phyloP scores from a whole-genome alignment of 1,284 basidiomycete species.

The Takashimella koratensis region DNA sequence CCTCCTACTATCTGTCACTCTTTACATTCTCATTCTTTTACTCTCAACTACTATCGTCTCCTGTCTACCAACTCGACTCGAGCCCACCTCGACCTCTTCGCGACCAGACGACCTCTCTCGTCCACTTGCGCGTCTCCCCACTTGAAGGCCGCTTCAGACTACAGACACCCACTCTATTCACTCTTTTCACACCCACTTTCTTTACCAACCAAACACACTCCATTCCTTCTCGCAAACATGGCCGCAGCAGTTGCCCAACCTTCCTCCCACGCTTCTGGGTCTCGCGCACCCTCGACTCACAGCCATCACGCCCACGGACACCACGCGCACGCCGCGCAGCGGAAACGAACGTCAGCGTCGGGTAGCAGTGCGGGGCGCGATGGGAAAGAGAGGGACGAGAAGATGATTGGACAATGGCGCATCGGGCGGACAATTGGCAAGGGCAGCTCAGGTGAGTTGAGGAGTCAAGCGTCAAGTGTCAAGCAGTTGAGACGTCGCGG shows the following conservation, averaged over 20 bases:
- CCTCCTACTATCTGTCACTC: background rate
- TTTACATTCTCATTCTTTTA: background rate
- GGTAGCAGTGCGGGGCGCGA: conserved; percentile 13
- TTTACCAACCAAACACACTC: no score
- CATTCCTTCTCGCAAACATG: background rate
- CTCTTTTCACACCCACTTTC: no score
- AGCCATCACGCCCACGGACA: background rate
- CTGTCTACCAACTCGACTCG: background rate
- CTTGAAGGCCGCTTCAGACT: no score
- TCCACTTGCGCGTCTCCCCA: no score
- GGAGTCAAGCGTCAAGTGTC: background rate
- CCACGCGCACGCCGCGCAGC: background rate
- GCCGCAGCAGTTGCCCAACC: background rate
- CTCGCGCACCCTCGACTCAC: background rate
- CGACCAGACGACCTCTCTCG: background rate
- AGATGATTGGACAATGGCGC: conserved; percentile 80
- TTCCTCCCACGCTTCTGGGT: background rate
- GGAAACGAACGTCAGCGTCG: conserved; percentile 8
- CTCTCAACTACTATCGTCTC: background rate
- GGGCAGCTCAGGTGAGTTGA: conserved; percentile 70
- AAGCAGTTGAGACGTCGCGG: background rate
- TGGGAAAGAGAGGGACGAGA: conserved; percentile 30
- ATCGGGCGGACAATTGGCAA: conserved; percentile 87
- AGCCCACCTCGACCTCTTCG: background rate
- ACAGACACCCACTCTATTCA: no score